Base-by-base conservation (phyloP, 148 eudicot species). In the Fallopia convolvulus region DNA sequence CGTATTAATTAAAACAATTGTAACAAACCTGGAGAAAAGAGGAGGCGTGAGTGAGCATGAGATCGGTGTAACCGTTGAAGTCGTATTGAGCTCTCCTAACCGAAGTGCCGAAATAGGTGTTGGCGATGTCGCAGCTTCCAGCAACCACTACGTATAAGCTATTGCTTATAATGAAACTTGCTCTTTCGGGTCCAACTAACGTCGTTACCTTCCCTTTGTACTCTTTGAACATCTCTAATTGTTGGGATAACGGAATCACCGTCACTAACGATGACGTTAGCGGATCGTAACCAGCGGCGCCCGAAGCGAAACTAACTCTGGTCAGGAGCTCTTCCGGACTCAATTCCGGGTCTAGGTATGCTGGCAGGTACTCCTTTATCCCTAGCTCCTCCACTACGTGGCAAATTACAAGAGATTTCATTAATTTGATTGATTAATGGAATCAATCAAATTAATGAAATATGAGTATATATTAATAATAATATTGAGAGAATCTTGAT, bases 291-390 rank as follows among this genome's bases (percentile, higher is more conserved):
- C 91, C 89, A 58, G 84, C 70, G 8, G 80, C 91, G 15, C 91
- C 91, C 0, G 91, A 89, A 23, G 89, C 91, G 72, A 89, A 89
- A 80, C 86, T 85, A 0, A 89, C 89, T 33, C 89, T 89, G 1
- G 89, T 86, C 1, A 72, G 80, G 26, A 89, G 85, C 20, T 89
- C 88, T 55, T 85, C 50, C 15, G 75, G 61, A 5, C 66, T 50
- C 63, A 84, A 0, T 0, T 74, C 21, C 9, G 87, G 90, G 68
- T 87, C 90, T 10, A 85, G 84, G 76, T 79, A 89, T 4, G 78
- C 85, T 79, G 65, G 83, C 20, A 85, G 47, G 41, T 73, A 18
- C 6, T 77, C 74, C n/a, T 60, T 72, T n/a, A 79, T 53, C 17
- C 89, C 92, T 14, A 85, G 60, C 13, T 85, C 83, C 63, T 85